Evolutionary conservation across 2,329 filamentous ascomycete species (phyloP).

Genomic region (Sclerotinia minor): DNA sequence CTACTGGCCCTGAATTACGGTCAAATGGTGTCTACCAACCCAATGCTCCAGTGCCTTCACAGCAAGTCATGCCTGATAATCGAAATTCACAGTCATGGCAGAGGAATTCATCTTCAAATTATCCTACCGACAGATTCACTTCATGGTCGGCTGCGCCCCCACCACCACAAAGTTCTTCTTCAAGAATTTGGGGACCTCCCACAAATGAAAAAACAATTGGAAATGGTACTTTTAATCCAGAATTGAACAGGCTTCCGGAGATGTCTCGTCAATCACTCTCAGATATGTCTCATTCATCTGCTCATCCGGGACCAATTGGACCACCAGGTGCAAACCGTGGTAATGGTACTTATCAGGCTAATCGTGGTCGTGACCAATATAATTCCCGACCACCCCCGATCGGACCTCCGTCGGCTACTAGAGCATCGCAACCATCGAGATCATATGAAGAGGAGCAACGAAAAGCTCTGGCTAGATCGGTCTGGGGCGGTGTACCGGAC

Average conservation of each 20-base stretch:
- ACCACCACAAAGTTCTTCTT: slow-evolving; percentile 46
- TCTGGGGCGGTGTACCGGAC: slow-evolving; percentile 36
- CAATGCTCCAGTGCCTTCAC: slow-evolving; percentile 37
- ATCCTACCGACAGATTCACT: slow-evolving; percentile 53
- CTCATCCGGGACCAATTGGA: slow-evolving; percentile 42
- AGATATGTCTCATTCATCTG: slow-evolving; percentile 30
- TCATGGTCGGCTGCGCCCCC: slow-evolving; percentile 48
- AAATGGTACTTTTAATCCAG: slow-evolving; percentile 73
- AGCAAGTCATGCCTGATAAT: slow-evolving; percentile 32
- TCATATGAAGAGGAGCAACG: slow-evolving; percentile 31
- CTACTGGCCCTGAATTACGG: slow-evolving; percentile 27
- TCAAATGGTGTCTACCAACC: slow-evolving; percentile 33
- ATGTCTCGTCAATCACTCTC: slow-evolving; percentile 37
- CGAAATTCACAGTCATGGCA: slow-evolving; percentile 40
- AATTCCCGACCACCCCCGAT: slow-evolving; percentile 39
- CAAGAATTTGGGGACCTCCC: slow-evolving; percentile 69
- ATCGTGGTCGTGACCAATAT: slow-evolving; percentile 40
- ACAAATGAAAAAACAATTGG: slow-evolving; percentile 70
- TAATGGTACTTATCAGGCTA: slow-evolving; percentile 37
- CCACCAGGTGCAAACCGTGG: slow-evolving; percentile 38
- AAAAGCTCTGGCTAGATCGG: slow-evolving; percentile 22
- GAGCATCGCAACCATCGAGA: slow-evolving; percentile 30
- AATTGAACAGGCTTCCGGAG: slow-evolving; percentile 50
- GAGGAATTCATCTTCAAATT: slow-evolving; percentile 37
- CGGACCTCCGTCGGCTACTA: slow-evolving; percentile 34